Evolutionary conservation across 2,329 filamentous ascomycete species (phyloP), one percentile per base, ranked within the genome.

Genomic region (Podosphaera aphanis): DNA sequence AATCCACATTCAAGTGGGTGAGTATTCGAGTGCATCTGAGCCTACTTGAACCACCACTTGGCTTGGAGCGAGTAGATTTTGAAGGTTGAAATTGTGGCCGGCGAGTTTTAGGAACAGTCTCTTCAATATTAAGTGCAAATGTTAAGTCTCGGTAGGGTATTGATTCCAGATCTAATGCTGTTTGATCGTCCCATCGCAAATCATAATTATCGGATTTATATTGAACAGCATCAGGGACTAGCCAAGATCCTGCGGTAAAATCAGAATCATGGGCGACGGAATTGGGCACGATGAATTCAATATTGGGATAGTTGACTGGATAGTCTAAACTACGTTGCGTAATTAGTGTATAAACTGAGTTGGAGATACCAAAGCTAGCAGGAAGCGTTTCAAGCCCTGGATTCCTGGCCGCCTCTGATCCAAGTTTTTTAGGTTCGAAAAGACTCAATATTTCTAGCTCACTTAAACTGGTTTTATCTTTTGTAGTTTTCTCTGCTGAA

Each of bases 111-210:
- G 31, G 27, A 43, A 47, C 45, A 16, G 50, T 50, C 7, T 50
- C 48, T 18, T 62, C 58, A 23, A 60, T 55, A 15, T 61, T 57
- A 1, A 62, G 53, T 3, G 38, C 23, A 19, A 41, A 40, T 23
- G 19, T 41, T 16, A 44, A 10, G 13, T 44, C 43, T 44, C 29
- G 43, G 44, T 68, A 66, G 5, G 67, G 65, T 11, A 69, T 50
- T 8, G 61, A 63, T 1, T 64, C 56, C 16, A 63, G 45, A 1
- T 60, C 63, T 48, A 63, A 66, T 47, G 66, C 61, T 43, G 61
- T 62, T 18, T 59, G 56, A 2, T 56, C 53, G 8, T 57, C 52
- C 50, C 51, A 57, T 40, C 47, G 50, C 11, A 55, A 8, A 6
- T 44, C 44, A 27, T 36, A 51, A 13, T 45, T 33, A 38, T 33